phyloP scores from a whole-genome alignment of 2,329 filamentous ascomycete genomes.

The Cercospora sesami region DNA sequence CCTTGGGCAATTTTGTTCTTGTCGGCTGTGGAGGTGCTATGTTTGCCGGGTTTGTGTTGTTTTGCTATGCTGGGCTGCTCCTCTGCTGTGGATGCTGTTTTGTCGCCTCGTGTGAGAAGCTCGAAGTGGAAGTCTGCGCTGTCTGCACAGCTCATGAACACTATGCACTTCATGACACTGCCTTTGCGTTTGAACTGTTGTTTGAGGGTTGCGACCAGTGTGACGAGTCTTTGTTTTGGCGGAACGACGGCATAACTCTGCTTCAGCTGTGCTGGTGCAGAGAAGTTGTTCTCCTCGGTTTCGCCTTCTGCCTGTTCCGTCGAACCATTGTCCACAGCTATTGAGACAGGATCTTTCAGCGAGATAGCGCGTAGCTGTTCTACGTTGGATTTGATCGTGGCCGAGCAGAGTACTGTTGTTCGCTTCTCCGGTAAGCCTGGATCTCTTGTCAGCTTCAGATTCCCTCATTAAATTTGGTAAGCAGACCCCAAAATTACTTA shows the following conservation, averaged over 20 bases:
- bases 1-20: slow-evolving; percentile 46
- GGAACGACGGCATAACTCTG: slow-evolving; percentile 87
- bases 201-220: slow-evolving; percentile 79
- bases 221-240: slow-evolving; percentile 86
- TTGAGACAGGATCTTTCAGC: slow-evolving; percentile 85
- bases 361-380: slow-evolving; percentile 93
- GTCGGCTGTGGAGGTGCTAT: slow-evolving; percentile 29
- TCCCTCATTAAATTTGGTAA: background rate
- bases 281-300: slow-evolving; percentile 60
- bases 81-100: slow-evolving; percentile 33
- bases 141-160: slow-evolving; percentile 96
- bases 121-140: slow-evolving; percentile 97
- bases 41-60: slow-evolving; percentile 26
- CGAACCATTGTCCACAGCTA: slow-evolving; percentile 65
- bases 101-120: slow-evolving; percentile 60
- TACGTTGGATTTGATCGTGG: slow-evolving; percentile 97
- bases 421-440: slow-evolving; percentile 68
- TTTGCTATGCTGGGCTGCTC: slow-evolving; percentile 27
- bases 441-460: background rate
- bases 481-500: background rate
- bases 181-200: slow-evolving; percentile 84
- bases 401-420: slow-evolving; percentile 88
- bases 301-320: slow-evolving; percentile 46
- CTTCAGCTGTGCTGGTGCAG: slow-evolving; percentile 87
- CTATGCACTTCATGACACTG: slow-evolving; percentile 92